Percentiles rank a stretch among this genome's conserved stretches.
Evolutionary conservation across 768 basidiomycete genomes (phyloP).

Genomic region (Tulasnella sp.): DNA sequence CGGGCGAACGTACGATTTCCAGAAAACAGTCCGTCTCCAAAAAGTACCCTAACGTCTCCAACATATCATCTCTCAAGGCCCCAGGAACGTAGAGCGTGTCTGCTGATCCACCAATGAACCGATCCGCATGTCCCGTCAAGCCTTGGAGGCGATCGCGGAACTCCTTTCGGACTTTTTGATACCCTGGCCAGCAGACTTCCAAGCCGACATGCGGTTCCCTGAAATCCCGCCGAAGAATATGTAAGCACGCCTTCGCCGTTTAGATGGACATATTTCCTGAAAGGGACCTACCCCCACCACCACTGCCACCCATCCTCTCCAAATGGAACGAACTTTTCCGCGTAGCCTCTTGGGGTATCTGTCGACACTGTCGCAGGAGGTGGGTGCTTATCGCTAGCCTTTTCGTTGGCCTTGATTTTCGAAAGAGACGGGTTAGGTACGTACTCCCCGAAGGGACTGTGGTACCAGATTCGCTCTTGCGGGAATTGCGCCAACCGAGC

Average conservation of each 20-base stretch:
- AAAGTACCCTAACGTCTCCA: conserved; percentile 44
- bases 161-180: conserved; percentile 36
- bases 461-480: conserved; percentile 48
- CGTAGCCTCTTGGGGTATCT: not conserved
- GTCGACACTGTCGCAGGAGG: conserved; percentile 21
- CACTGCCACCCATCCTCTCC: conserved; percentile 15
- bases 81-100: conserved; percentile 51
- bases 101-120: conserved; percentile 47
- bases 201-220: conserved; percentile 34
- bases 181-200: conserved; percentile 45
- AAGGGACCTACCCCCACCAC: conserved; percentile 14
- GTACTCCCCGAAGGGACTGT: conserved; percentile 39
- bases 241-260: not conserved
- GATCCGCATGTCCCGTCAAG: conserved; percentile 37
- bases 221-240: not conserved
- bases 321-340: conserved; percentile 2
- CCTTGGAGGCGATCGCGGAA: conserved; percentile 42
- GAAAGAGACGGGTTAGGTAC: conserved; percentile 16
- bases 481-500: conserved; percentile 48
- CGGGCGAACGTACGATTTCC: conserved; percentile 40
- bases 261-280: not conserved
- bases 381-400: not conserved
- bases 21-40: conserved; percentile 49
- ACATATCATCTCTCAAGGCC: conserved; percentile 40
- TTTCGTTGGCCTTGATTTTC: not conserved